Evolutionary conservation across 108 stramenopile species (phyloP).

Genomic region (Fistulifera solaris): DNA sequence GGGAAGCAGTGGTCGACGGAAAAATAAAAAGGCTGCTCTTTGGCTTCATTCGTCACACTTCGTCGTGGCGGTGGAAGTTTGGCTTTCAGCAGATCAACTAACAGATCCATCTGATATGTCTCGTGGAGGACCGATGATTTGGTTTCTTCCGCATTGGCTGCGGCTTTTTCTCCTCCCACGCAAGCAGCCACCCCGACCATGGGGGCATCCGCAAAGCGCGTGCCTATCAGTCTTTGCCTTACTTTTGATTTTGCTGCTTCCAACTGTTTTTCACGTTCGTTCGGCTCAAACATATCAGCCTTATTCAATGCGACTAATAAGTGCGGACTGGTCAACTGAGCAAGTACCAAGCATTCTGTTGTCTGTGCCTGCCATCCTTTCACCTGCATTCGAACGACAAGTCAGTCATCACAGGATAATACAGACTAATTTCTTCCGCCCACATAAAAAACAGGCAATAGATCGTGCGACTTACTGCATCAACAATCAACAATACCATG

Average conservation of each 20-base stretch:
- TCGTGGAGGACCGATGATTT: constrained; percentile 11
- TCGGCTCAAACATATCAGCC: constrained; percentile 76
- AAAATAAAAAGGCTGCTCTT: constrained; percentile 63
- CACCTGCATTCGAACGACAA: constrained; percentile 11
- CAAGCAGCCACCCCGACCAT: constrained; percentile 84
- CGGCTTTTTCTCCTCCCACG: constrained; percentile 90
- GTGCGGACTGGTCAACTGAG: constrained; percentile 85
- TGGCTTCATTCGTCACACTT: constrained; percentile 2
- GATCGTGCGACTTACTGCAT: constrained; percentile 39
- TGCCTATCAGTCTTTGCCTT: constrained; percentile 36
- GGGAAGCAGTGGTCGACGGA: constrained; percentile 94
- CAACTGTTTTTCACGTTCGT: constrained; percentile 52
- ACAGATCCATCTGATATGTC: constrained; percentile 59
- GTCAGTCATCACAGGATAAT: too few species aligned
- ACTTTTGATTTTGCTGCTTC: constrained; percentile 54
- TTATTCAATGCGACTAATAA: constrained; percentile 91
- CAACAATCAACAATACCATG: constrained; percentile 92
- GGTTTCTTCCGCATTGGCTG: constrained; percentile 29
- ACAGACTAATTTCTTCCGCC: too few species aligned
- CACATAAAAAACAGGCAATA: too few species aligned
- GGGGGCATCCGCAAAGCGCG: constrained; percentile 66
- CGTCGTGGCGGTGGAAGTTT: constrained; percentile 60
- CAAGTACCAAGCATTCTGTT: constrained; percentile 97
- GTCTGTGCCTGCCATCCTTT: constrained; percentile 99
- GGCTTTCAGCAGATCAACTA: constrained; percentile 46